Conservation (phyloP, 805 yeast species). For the Starmera dryadoides region DNA sequence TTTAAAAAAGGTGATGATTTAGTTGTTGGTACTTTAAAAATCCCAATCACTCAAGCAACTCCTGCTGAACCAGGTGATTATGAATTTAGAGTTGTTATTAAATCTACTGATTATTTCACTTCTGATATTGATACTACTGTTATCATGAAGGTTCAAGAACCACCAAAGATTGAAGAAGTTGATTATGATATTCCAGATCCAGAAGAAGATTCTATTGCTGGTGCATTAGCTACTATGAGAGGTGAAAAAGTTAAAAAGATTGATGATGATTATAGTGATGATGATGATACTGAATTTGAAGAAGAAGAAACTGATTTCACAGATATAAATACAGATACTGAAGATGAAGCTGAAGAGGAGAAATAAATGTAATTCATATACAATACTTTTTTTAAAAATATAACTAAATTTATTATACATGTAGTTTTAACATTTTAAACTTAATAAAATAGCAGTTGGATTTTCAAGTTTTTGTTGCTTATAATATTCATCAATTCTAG, state of each 20-base stretch:
- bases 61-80: constrained; percentile 64
- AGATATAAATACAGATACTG: constrained; percentile 60
- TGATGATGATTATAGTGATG: constrained; percentile 33
- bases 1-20: constrained; percentile 22
- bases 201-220: constrained; percentile 69
- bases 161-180: constrained; percentile 41
- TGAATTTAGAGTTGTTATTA: constrained; percentile 64
- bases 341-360: constrained; percentile 42
- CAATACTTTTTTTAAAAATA: not conserved
- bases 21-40: constrained; percentile 66
- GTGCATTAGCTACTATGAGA: constrained; percentile 62
- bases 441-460: constrained; percentile 41
- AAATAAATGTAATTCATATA: not conserved
- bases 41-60: constrained; percentile 67
- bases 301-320: constrained; percentile 34
- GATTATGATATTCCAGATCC: constrained; percentile 60
- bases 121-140: constrained; percentile 69
- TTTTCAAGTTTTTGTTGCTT: constrained; percentile 34
- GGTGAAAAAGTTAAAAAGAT: constrained; percentile 49
- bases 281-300: constrained; percentile 35
- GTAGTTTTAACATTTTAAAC: constrained; percentile 20
- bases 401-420: too few species aligned
- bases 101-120: constrained; percentile 76
- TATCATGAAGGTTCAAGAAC: constrained; percentile 59
- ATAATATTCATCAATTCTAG: constrained; percentile 37